Conservation (phyloP, 345 rosid species). For the Syzygium oleosum region DNA sequence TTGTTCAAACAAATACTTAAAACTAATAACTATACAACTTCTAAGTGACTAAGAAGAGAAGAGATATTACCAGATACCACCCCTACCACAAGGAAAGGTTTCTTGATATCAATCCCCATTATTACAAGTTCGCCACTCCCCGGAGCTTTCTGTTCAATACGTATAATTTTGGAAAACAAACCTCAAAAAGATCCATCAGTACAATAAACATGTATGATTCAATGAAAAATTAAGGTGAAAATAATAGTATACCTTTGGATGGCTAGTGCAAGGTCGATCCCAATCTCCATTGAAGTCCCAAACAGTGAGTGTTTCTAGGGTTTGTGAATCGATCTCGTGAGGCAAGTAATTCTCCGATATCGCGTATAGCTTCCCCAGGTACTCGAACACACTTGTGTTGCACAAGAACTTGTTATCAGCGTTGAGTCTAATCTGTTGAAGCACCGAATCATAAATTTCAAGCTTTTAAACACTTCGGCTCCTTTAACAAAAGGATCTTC, state of each 20-base stretch:
- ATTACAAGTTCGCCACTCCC: slow-evolving; percentile 30
- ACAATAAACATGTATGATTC: neutral
- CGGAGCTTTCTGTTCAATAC: slow-evolving; percentile 24
- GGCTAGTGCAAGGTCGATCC: slow-evolving; percentile 29
- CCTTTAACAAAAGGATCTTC: neutral
- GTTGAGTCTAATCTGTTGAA: neutral
- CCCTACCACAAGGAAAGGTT: slow-evolving; percentile 32
- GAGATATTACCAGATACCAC: slow-evolving; percentile 30
- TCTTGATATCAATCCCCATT: slow-evolving; percentile 20
- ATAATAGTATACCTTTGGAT: slow-evolving; percentile 20
- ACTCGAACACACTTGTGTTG: neutral
- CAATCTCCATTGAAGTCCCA: slow-evolving; percentile 37
- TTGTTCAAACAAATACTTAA: neutral
- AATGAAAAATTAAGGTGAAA: neutral
- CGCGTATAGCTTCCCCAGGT: neutral
- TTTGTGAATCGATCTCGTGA: slow-evolving; percentile 11
- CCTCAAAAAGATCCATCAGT: neutral
- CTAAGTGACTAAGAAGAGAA: neutral
- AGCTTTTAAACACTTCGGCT: neutral
- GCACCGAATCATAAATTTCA: neutral
- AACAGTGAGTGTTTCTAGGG: slow-evolving; percentile 1
- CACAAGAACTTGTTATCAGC: neutral
- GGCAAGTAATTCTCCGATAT: slow-evolving; percentile 3
- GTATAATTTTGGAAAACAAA: neutral
- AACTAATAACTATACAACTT: too few relatives aligned